Evolutionary conservation across 306 rosid genomes (phyloP), one percentile per base, ranked within the genome.

Genomic region (Rubus parviflorus): DNA sequence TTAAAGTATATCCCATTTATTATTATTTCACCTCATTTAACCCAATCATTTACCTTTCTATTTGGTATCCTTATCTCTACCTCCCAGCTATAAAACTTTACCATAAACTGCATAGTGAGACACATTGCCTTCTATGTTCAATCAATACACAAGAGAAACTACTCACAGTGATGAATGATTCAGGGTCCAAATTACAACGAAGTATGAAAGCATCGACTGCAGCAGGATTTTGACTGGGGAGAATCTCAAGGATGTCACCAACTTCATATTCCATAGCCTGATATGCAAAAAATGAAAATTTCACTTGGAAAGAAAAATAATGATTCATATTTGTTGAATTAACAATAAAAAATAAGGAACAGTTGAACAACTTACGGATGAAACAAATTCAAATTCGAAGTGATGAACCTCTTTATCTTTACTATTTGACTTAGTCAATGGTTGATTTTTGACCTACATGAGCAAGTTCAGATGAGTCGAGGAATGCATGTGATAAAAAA

Each of bases 161-260:
- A 75, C 97, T 89, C 84, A 95, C 97, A 1, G 89, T 90, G 74
- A 95, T 88, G 70, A 84, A 83, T 66, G 93, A 81, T 84, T 92
- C 87, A 10, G 97, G 97, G 79, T 94, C 92, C 85, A 92, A 86
- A 85, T 85, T 82, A 84, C 97, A 94, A 46, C 88, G 87, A 62
- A 41, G 80, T 42, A 94, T 80, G 83, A 90, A 94, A 66, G 91
- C 85, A 79, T 92, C 93, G 56, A 92, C 87, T 65, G 87, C 90
- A 71, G 91, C 85, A 23, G 83, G 84, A 76, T 80, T 85, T 87
- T 94, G 98, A 82, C 85, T 75, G 23, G 98, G 97, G 57, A 94
- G 97, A 82, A 92, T 80, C 78, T 94, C 98, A 60, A 94, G 87
- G 73, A 83, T 77, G 70, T 89, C 97, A 80, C 98, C 98, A 58